Evolutionary conservation across 257 asterid genomes (phyloP).

Genomic region (Paraleonurus japonicus): DNA sequence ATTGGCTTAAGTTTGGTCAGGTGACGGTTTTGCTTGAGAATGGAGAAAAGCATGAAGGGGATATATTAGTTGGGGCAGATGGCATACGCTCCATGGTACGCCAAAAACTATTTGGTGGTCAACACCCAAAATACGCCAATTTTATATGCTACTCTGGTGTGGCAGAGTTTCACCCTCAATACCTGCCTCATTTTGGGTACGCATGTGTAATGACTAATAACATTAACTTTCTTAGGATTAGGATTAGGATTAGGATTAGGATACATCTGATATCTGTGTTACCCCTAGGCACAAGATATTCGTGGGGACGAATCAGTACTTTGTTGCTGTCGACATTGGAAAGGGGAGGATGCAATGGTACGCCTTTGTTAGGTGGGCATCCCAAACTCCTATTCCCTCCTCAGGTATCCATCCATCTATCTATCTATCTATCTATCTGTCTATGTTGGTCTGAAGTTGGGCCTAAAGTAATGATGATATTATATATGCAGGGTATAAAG

Average conservation of each 20-base stretch:
- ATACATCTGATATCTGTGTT: too few relatives aligned
- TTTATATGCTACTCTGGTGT: conserved; percentile 26
- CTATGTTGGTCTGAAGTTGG: neutral
- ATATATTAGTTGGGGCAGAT: conserved; percentile 25
- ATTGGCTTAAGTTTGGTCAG: neutral
- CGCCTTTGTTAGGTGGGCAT: conserved; percentile 18
- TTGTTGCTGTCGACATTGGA: conserved; percentile 15
- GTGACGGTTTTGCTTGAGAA: conserved; percentile 23
- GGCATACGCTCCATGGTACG: conserved; percentile 22
- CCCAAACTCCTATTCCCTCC: conserved; percentile 1
- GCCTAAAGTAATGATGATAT: neutral
- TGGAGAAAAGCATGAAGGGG: conserved; percentile 22
- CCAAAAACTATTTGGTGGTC: conserved; percentile 15
- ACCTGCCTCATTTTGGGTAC: conserved; percentile 21
- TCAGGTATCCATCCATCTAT: too few relatives aligned
- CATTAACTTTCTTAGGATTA: too few relatives aligned
- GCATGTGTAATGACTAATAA: neutral
- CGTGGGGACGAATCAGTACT: conserved; percentile 15
- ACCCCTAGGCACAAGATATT: conserved; percentile 11
- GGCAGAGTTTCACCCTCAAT: neutral
- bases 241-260: too few relatives aligned
- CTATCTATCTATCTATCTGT: too few relatives aligned
- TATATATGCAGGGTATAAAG: neutral
- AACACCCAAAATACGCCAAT: conserved; percentile 14
- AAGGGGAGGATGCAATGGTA: conserved; percentile 30